phyloP scores from a whole-genome alignment of 2,329 filamentous ascomycete species.

The Trichoderma sp. region DNA sequence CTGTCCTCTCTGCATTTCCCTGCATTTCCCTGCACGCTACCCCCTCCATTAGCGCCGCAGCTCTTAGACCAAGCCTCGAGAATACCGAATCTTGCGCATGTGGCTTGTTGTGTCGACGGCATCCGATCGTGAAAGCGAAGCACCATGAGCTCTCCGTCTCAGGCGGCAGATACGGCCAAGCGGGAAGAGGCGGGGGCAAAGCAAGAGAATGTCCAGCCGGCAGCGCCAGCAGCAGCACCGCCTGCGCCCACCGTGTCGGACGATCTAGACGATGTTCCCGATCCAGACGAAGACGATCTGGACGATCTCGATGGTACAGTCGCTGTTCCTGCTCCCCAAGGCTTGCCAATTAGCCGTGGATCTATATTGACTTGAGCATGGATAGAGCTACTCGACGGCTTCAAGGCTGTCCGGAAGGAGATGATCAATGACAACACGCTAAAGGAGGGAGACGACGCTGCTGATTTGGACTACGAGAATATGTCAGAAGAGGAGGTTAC shows the following conservation, averaged over 20 bases:
- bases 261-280: conserved; percentile 60
- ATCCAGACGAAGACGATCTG: conserved; percentile 88
- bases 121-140: conserved; percentile 22
- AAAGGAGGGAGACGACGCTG: conserved; percentile 43
- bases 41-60: conserved; percentile 15
- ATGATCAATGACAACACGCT: conserved; percentile 10
- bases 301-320: conserved; percentile 82
- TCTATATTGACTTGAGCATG: neutral
- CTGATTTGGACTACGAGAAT: conserved; percentile 49
- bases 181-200: conserved; percentile 22
- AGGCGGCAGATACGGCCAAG: conserved; percentile 25
- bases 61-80: neutral
- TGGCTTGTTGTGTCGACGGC: conserved; percentile 5
- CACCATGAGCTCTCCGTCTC: conserved; percentile 24
- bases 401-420: conserved; percentile 39
- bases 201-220: conserved; percentile 15
- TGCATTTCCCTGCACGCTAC: neutral
- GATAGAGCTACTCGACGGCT: conserved; percentile 87
- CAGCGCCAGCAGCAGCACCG: neutral
- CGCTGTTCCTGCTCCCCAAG: conserved; percentile 12
- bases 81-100: conserved; percentile 20
- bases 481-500: conserved; percentile 75
- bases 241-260: conserved; percentile 20
- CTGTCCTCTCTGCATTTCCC: neutral
- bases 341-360: neutral